A percentile compares a stretch with the other conserved stretches of the same genome.
These are phyloP conservation scores for Brassica incana DNA, from an alignment of 345 rosid species.

Conservation along the genomic window DNA sequence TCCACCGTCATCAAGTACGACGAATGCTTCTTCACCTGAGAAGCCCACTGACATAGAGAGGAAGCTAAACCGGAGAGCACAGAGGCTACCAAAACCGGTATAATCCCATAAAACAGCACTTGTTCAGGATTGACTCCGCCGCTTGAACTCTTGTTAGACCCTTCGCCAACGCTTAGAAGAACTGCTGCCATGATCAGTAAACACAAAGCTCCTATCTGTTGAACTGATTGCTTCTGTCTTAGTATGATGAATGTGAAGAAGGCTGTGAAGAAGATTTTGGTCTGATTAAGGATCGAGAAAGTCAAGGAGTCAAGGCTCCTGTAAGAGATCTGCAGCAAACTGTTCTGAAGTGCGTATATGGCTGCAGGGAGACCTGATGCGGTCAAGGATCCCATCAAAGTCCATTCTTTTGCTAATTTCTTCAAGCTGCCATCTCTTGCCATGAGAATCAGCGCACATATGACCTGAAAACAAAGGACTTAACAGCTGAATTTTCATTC, in stretches of 20 bases:
- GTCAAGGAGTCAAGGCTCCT: constrained; percentile 93
- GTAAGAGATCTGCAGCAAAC: constrained; percentile 98
- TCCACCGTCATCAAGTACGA: constrained; percentile 96
- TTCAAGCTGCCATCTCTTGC: constrained; percentile 72
- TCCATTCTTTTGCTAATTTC: constrained; percentile 70
- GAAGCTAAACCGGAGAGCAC: constrained; percentile 98
- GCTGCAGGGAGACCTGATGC: constrained; percentile 99
- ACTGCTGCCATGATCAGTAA: constrained; percentile 86
- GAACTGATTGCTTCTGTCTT: constrained; percentile 91
- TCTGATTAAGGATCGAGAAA: constrained; percentile 93
- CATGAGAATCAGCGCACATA: constrained; percentile 81
- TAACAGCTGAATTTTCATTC: neutral
- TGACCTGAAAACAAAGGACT: constrained; percentile 49
- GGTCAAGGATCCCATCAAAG: constrained; percentile 78
- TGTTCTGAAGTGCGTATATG: constrained; percentile 91
- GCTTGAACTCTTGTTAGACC: constrained; percentile 68
- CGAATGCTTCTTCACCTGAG: constrained; percentile 92
- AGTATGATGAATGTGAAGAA: constrained; percentile 74
- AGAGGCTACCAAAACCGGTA: constrained; percentile 91
- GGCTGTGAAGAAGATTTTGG: constrained; percentile 92
- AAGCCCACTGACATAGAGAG: constrained; percentile 93
- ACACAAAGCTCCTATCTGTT: constrained; percentile 86
- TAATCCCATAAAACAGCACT: constrained; percentile 79
- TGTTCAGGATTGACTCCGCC: constrained; percentile 53
- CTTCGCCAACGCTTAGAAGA: constrained; percentile 93